A percentile compares a stretch with the other conserved stretches of the same genome.
Evolutionary conservation across 2,329 filamentous ascomycete species (phyloP).

Genomic region (Penicillium sumatraense): DNA sequence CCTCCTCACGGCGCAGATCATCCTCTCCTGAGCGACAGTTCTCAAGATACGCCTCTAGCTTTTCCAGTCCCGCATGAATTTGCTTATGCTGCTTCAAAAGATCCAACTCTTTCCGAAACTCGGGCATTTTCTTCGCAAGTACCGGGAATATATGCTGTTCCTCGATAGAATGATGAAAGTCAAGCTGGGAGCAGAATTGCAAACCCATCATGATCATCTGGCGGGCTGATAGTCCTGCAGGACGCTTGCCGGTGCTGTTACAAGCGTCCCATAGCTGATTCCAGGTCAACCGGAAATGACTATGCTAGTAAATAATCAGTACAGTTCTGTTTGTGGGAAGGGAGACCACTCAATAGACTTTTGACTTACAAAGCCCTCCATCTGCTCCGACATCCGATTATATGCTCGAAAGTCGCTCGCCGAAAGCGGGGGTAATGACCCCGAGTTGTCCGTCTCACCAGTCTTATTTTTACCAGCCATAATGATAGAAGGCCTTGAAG

Average conservation of each 20-base stretch:
- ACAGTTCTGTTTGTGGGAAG: background rate
- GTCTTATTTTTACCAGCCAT: constrained; percentile 13
- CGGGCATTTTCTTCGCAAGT: constrained; percentile 77
- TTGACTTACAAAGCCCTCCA: constrained; percentile 71
- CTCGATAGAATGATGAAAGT: constrained; percentile 80
- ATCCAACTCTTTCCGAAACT: constrained; percentile 69
- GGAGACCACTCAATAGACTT: background rate
- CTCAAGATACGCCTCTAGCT: constrained; percentile 67
- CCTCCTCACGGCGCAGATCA: constrained; percentile 59
- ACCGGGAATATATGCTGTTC: constrained; percentile 80
- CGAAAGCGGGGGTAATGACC: constrained; percentile 64
- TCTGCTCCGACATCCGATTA: constrained; percentile 74
- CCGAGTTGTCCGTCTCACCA: background rate
- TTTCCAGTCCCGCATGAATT: constrained; percentile 78
- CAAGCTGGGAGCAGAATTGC: constrained; percentile 72
- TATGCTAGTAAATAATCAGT: constrained; percentile 59
- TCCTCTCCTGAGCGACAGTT: constrained; percentile 66
- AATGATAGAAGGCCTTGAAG: background rate
- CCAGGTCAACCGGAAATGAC: constrained; percentile 77
- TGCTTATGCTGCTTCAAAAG: constrained; percentile 74
- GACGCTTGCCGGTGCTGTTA: constrained; percentile 58
- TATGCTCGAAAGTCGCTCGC: constrained; percentile 69
- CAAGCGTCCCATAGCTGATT: constrained; percentile 71
- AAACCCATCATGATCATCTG: constrained; percentile 71
- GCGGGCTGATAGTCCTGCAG: constrained; percentile 66